Evolutionary conservation across 2,329 filamentous ascomycete species (phyloP).

Genomic region (Fusarium acutatum): DNA sequence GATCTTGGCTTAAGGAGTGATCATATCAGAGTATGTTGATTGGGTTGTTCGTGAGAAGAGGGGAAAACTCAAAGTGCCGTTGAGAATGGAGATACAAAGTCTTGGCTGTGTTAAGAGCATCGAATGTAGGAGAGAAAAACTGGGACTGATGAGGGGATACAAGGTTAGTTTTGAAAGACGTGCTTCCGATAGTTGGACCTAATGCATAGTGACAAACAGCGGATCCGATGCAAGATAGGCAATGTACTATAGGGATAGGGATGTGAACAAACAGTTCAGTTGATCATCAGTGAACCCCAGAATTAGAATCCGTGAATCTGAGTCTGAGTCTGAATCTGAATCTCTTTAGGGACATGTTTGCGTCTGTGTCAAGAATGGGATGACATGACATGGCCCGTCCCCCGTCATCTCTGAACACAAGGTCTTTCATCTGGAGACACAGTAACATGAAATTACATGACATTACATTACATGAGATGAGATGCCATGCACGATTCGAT

Average conservation of each 20-base stretch:
- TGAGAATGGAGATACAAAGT: neutral
- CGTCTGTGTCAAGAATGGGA: conserved; percentile 34
- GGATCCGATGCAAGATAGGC: conserved; percentile 10
- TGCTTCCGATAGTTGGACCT: neutral
- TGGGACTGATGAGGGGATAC: conserved; percentile 13
- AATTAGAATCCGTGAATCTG: conserved; percentile 4
- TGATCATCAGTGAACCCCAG: neutral
- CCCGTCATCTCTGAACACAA: conserved; percentile 19
- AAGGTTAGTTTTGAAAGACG: neutral
- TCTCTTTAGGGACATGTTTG: conserved; percentile 27
- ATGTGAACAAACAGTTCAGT: conserved; percentile 15
- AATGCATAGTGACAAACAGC: conserved; percentile 17
- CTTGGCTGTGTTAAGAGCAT: neutral
- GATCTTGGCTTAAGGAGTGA: conserved; percentile 7
- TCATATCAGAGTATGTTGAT: neutral
- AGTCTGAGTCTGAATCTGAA: conserved; percentile 10
- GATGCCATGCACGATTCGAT: conserved; percentile 20
- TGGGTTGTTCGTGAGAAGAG: neutral
- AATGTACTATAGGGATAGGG: neutral
- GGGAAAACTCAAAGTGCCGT: neutral
- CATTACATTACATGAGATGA: neutral
- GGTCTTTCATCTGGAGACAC: neutral
- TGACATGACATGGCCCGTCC: conserved; percentile 29
- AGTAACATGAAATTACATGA: neutral
- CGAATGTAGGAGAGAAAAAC: neutral